Base-by-base conservation (phyloP, 208 protist species). In the Trypanosoma avium region DNA sequence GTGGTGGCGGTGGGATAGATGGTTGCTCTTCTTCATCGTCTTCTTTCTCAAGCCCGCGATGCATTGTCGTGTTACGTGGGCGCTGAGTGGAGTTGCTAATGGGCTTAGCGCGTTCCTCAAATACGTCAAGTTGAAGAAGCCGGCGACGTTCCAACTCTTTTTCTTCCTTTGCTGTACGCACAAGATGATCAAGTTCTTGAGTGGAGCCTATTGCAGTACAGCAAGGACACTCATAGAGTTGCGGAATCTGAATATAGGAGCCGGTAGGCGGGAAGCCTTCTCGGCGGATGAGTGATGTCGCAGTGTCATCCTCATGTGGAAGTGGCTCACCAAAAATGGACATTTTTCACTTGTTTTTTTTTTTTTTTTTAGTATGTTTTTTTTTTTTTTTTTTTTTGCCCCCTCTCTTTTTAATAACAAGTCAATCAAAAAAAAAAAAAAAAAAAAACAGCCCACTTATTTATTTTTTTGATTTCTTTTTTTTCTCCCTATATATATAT, bases 281-380 rank as follows among this genome's bases (percentile, higher is more conserved):
- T 42, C 86, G 84, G 47, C 90, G 90, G 43, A 95, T 95, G 57
- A 95, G 77, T 30, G 90, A 92, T 13, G 81, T 75, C 7, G 86
- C 86, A 13, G 90, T 95, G 75, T 95, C 87, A 77, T 95, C 90
- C 73, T 95, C 90, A 64, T 88, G 77, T 1, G 90, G 90, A 48
- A 92, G 82, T 0, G 86, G 66, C 38, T 84, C 84, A 54, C 89
- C 89, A 60, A 93, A 95, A 33, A 95, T 75, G 38, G 89, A 93
- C 86, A 95, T 94, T 15, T 46, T 63, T 19, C 43, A 26, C 48
- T 50, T 70, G 35, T 35, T 35, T 30, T 60, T 45, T 46, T 48
- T 42, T 49, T 60, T 2, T 61, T 61, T 47, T 67, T 2, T 38
- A 21, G 66, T 62, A 53, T 60, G 29, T 47, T 48, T 42, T 60